Conservation (phyloP, 371 early-diverging fungal species). For the Mucor circinelloides region DNA sequence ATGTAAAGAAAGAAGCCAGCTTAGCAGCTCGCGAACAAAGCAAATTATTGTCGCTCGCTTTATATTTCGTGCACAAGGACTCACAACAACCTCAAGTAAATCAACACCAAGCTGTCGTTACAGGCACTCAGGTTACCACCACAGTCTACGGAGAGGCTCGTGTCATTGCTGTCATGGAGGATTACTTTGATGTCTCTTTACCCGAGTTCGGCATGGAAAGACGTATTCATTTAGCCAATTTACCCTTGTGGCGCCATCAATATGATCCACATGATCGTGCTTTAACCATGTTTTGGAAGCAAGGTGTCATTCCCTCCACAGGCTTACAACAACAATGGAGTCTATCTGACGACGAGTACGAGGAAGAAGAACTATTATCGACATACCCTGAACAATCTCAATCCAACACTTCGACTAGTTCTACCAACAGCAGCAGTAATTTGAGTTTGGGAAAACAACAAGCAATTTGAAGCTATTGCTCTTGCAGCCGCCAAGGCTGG, state of each 20-base stretch:
- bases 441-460: conserved; percentile 13
- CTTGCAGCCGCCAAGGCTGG: conserved; percentile 19
- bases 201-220: conserved; percentile 65
- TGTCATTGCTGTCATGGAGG: conserved; percentile 49
- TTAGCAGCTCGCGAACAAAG: conserved; percentile 77
- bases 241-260: conserved; percentile 45
- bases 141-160: conserved; percentile 41
- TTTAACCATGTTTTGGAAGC: conserved; percentile 60
- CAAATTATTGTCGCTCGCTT: conserved; percentile 63
- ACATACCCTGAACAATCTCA: conserved; percentile 25
- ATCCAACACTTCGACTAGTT: conserved; percentile 9
- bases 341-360: conserved; percentile 44
- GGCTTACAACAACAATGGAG: conserved; percentile 37
- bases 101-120: conserved; percentile 1
- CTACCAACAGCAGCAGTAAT: conserved; percentile 29
- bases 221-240: conserved; percentile 47
- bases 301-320: conserved; percentile 45
- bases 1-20: conserved; percentile 72
- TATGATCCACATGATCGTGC: conserved; percentile 39
- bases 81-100: conserved; percentile 24
- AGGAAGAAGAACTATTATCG: conserved; percentile 39
- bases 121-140: conserved; percentile 19
- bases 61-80: conserved; percentile 39
- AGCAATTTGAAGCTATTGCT: conserved; percentile 19
- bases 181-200: conserved; percentile 63